Conservation (phyloP, 2,329 filamentous ascomycete species). For the Penicillium occitanis region DNA sequence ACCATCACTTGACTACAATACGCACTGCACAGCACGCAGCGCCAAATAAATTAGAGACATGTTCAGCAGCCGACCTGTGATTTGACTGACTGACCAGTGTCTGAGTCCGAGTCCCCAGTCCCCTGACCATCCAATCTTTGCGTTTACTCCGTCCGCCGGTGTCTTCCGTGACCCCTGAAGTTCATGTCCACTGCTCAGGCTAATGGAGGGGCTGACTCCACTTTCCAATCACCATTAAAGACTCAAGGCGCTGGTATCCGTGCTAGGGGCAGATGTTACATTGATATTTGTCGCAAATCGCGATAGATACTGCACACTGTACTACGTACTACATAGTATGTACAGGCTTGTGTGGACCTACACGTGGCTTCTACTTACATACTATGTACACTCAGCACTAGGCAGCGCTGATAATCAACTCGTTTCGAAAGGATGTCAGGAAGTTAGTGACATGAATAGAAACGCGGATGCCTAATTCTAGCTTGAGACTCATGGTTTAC, state of each 20-base stretch:
- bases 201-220: constrained; percentile 12
- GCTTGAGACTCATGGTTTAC: not conserved
- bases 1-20: not conserved
- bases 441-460: not conserved
- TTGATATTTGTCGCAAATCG: not conserved
- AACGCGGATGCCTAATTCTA: not conserved
- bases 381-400: too few species aligned
- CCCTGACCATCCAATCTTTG: constrained; percentile 9
- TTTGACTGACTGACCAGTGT: constrained; percentile 5
- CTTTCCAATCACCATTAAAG: not conserved
- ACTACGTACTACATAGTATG: too few species aligned
- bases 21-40: not conserved
- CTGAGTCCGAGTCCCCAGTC: not conserved
- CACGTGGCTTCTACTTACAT: not conserved
- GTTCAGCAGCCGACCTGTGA: not conserved
- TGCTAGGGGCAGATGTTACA: not conserved
- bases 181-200: not conserved
- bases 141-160: not conserved
- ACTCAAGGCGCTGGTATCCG: not conserved
- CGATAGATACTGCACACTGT: not conserved
- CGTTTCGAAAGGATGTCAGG: not conserved
- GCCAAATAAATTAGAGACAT: not conserved
- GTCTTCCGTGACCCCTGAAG: constrained; percentile 8
- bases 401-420: not conserved
- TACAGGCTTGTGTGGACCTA: not conserved